phyloP scores from a whole-genome alignment of 202 grass and related monocot genomes.

The Schoenoplectus triqueter region DNA sequence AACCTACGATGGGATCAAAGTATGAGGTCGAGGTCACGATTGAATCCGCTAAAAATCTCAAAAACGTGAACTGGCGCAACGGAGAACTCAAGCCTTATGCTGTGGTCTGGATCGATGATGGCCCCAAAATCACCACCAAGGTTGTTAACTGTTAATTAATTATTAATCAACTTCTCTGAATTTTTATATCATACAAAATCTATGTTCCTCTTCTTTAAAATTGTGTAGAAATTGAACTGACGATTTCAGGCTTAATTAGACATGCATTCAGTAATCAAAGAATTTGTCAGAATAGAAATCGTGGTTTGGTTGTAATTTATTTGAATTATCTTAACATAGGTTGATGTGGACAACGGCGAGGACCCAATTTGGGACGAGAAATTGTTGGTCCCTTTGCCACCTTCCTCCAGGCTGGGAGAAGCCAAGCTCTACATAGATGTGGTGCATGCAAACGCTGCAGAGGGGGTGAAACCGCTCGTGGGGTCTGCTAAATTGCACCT shows the following conservation, averaged over 20 bases:
- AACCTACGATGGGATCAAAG: constrained; percentile 43
- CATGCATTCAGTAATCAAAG: too few species aligned
- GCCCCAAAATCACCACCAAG: constrained; percentile 53
- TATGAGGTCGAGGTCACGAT: constrained; percentile 76
- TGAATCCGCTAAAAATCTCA: constrained; percentile 59
- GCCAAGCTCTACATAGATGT: constrained; percentile 72
- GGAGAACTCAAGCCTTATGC: constrained; percentile 77
- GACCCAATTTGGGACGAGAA: constrained; percentile 76
- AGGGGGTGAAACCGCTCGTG: constrained; percentile 75
- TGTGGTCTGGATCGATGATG: constrained; percentile 65
- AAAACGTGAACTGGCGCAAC: constrained; percentile 97
- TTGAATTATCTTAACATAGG: too few species aligned
- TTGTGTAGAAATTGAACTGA: too few species aligned
- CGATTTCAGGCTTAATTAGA: too few species aligned
- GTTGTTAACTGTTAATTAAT: not conserved
- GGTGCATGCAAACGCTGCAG: constrained; percentile 64
- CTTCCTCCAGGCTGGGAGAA: constrained; percentile 45
- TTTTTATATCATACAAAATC: too few species aligned
- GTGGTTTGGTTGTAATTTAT: too few species aligned
- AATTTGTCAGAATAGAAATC: too few species aligned
- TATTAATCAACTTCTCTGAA: too few species aligned
- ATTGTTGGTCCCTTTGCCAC: constrained; percentile 51
- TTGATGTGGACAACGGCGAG: constrained; percentile 46
- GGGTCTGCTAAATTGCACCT: constrained; percentile 66
- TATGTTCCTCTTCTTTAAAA: too few species aligned